A percentile compares a stretch with the other conserved stretches of the same genome.
Conservation (phyloP, 2,329 filamentous ascomycete species). For the Calonectria pseudoreteaudii region DNA sequence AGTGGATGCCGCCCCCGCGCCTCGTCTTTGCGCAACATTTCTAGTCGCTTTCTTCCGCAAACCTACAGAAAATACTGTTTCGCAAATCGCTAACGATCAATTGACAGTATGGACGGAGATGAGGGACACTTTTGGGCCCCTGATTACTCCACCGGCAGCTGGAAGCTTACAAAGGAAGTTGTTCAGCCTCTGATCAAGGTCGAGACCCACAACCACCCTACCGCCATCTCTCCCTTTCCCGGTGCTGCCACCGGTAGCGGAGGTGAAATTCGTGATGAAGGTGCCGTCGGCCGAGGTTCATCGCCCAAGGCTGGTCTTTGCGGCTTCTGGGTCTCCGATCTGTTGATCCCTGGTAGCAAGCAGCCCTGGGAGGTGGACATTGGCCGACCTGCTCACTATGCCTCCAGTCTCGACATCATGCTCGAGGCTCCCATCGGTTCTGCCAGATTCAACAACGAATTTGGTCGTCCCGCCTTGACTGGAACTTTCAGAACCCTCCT, state of each 20-base stretch:
- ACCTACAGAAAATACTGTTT: not conserved
- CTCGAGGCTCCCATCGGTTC: slow-evolving; percentile 95
- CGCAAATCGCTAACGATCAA: slow-evolving; percentile 8
- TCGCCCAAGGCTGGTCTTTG: slow-evolving; percentile 91
- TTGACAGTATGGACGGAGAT: slow-evolving; percentile 50
- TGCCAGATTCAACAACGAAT: slow-evolving; percentile 97
- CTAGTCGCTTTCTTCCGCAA: not conserved
- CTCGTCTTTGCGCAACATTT: not conserved
- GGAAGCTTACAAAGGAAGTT: slow-evolving; percentile 86
- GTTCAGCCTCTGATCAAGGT: slow-evolving; percentile 94
- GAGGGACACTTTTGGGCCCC: slow-evolving; percentile 79
- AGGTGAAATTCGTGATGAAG: slow-evolving; percentile 95
- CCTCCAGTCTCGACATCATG: slow-evolving; percentile 97
- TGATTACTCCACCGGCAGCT: slow-evolving; percentile 85
- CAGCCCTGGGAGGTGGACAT: slow-evolving; percentile 93
- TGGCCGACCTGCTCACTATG: slow-evolving; percentile 90
- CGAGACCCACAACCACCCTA: slow-evolving; percentile 98
- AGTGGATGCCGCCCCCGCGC: slow-evolving; percentile 16
- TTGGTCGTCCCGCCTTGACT: slow-evolving; percentile 87
- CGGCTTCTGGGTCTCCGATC: slow-evolving; percentile 95
- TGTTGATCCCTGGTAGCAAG: slow-evolving; percentile 85
- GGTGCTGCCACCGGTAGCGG: slow-evolving; percentile 96
- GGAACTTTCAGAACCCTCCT: slow-evolving; percentile 94
- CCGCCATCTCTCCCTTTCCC: slow-evolving; percentile 91
- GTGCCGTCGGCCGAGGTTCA: slow-evolving; percentile 91